A percentile compares a stretch with the other conserved stretches of the same genome.
Conservation (phyloP, 176 grass and related monocot species). For the Bromus sterilis region DNA sequence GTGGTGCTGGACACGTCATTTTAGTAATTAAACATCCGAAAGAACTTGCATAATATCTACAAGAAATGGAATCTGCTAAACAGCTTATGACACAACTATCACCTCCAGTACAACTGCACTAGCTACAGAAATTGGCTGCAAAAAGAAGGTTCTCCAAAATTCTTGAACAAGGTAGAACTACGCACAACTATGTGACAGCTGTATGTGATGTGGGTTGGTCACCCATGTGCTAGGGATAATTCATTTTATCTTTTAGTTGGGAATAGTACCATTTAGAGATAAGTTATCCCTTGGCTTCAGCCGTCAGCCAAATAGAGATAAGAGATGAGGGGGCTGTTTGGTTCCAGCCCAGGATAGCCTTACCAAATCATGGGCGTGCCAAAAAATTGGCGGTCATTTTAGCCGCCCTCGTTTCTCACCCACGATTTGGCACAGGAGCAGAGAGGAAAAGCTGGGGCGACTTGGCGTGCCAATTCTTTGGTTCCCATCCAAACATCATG, state of each 20-base stretch:
- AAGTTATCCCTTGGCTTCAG: neutral
- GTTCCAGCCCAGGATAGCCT: no score
- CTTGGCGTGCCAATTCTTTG: no score
- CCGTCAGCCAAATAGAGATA: neutral
- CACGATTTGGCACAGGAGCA: no score
- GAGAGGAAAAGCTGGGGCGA: no score
- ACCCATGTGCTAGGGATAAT: neutral
- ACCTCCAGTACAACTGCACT: neutral
- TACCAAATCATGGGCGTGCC: no score
- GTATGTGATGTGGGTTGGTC: neutral
- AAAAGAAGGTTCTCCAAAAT: neutral
- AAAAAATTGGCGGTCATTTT: no score
- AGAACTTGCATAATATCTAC: neutral
- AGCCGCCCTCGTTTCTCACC: no score
- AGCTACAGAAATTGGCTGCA: neutral
- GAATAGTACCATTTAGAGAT: constrained; percentile 4
- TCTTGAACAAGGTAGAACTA: neutral
- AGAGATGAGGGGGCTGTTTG: no score
- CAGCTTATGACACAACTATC: neutral
- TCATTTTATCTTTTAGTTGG: neutral
- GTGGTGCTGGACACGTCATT: neutral
- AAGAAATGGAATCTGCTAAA: neutral
- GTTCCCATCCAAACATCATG: no score
- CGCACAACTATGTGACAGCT: neutral
- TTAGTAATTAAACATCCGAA: neutral